Conservation (phyloP, 2,329 filamentous ascomycete species). For the Fusarium denticulatum region DNA sequence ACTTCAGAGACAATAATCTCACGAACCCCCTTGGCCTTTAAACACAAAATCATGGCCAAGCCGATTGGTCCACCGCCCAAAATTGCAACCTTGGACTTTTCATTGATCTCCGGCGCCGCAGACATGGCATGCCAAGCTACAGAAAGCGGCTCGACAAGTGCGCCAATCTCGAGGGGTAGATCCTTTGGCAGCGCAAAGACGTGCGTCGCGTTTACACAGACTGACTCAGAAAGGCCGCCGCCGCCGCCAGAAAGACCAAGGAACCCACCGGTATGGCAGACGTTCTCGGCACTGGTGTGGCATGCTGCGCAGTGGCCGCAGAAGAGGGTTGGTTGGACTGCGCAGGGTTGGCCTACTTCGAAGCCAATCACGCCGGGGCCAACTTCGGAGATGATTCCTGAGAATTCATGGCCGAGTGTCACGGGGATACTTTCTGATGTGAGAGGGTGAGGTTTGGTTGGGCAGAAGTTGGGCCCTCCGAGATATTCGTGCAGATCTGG, state of each 20-base stretch:
- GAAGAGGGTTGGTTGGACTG: constrained; percentile 68
- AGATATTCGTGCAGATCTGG: constrained; percentile 46
- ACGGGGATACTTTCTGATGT: constrained; percentile 67
- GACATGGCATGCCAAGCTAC: constrained; percentile 59
- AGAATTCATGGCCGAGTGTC: constrained; percentile 73
- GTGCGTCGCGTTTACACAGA: constrained; percentile 61
- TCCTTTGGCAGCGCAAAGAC: constrained; percentile 62
- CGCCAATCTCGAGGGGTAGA: constrained; percentile 61
- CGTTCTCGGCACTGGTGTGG: constrained; percentile 62
- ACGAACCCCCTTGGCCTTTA: constrained; percentile 58
- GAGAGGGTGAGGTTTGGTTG: constrained; percentile 65
- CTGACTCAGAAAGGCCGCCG: constrained; percentile 65
- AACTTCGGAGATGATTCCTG: constrained; percentile 67
- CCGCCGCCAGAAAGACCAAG: constrained; percentile 54
- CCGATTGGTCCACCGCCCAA: constrained; percentile 63
- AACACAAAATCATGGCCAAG: constrained; percentile 57
- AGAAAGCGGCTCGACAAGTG: constrained; percentile 62
- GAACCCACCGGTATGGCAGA: constrained; percentile 59
- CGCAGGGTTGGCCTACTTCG: constrained; percentile 65
- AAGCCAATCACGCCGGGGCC: constrained; percentile 60
- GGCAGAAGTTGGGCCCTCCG: constrained; percentile 48
- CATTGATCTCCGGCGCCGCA: constrained; percentile 52
- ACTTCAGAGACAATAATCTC: constrained; percentile 60
- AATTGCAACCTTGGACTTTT: constrained; percentile 57
- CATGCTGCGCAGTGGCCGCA: constrained; percentile 68